Evolutionary conservation across 2,329 filamentous ascomycete genomes (phyloP).

Genomic region (Arthrobotrys pseudoclavata): DNA sequence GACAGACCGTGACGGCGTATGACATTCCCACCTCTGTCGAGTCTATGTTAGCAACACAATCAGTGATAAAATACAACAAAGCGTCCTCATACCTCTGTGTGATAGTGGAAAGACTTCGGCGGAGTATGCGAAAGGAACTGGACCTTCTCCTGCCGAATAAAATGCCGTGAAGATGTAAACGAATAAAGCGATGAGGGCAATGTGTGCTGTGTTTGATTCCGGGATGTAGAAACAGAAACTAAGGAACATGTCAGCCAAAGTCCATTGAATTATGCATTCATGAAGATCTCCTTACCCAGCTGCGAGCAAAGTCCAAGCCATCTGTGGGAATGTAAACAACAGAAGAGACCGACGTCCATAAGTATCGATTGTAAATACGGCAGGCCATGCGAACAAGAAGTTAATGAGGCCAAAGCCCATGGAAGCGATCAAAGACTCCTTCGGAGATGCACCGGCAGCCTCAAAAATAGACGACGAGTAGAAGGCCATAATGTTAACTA

Average conservation of each 20-base stretch:
- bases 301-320: slow-evolving; percentile 76
- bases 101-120: slow-evolving; percentile 79
- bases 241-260: slow-evolving; percentile 4
- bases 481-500: slow-evolving; percentile 80
- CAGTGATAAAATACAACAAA: slow-evolving; percentile 10
- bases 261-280: neutral
- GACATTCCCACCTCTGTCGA: slow-evolving; percentile 72
- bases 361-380: slow-evolving; percentile 77
- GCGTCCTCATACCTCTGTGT: slow-evolving; percentile 69
- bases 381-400: slow-evolving; percentile 76
- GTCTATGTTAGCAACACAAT: slow-evolving; percentile 25
- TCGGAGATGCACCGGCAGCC: slow-evolving; percentile 72
- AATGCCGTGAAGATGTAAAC: slow-evolving; percentile 76
- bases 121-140: slow-evolving; percentile 77
- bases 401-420: slow-evolving; percentile 77
- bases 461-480: slow-evolving; percentile 77
- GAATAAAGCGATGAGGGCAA: slow-evolving; percentile 73
- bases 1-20: slow-evolving; percentile 73
- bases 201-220: slow-evolving; percentile 67
- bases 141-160: slow-evolving; percentile 76
- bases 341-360: slow-evolving; percentile 75
- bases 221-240: slow-evolving; percentile 61
- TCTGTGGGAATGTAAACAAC: slow-evolving; percentile 77
- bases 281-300: slow-evolving; percentile 67
- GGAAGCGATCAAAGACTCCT: slow-evolving; percentile 74